phyloP scores from a whole-genome alignment of 1,139 yeast species.

The Eremothecium sinecaudum region DNA sequence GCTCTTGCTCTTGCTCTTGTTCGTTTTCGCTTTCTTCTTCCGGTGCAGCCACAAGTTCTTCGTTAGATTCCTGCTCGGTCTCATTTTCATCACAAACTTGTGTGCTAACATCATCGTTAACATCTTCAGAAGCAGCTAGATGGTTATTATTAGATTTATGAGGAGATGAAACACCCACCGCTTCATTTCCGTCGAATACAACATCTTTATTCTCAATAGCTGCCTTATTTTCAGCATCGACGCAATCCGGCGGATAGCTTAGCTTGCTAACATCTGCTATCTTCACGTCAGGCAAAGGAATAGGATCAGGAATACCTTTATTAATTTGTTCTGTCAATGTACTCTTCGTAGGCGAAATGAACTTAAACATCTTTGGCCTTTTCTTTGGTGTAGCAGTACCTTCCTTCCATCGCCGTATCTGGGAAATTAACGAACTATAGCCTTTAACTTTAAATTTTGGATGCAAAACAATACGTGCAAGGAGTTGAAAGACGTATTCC shows the following conservation, averaged over 20 bases:
- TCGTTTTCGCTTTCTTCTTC: not conserved
- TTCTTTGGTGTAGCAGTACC: slow-evolving; percentile 4
- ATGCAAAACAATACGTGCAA: slow-evolving; percentile 6
- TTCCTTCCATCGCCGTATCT: slow-evolving; percentile 2
- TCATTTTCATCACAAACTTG: slow-evolving; percentile 4
- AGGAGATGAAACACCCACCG: too few relatives aligned
- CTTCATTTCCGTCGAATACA: too few relatives aligned
- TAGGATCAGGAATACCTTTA: too few relatives aligned
- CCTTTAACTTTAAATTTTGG: slow-evolving; percentile 7
- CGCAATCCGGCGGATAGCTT: too few relatives aligned
- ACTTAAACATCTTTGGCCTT: slow-evolving; percentile 1
- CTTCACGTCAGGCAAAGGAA: too few relatives aligned
- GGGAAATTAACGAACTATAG: slow-evolving; percentile 1
- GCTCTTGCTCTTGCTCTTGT: not conserved
- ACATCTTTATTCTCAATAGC: too few relatives aligned
- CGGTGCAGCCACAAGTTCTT: not conserved
- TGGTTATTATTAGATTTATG: too few relatives aligned
- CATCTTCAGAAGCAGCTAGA: too few relatives aligned
- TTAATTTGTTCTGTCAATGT: too few relatives aligned
- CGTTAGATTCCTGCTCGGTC: slow-evolving; percentile 4
- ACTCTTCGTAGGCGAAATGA: slow-evolving; percentile 2
- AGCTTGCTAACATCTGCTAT: too few relatives aligned
- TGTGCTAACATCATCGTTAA: too few relatives aligned
- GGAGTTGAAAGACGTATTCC: slow-evolving; percentile 5
- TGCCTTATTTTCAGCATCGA: too few relatives aligned